A percentile compares a stretch with the other conserved stretches of the same genome.
phyloP scores from a whole-genome alignment of 345 rosid species.

The Lepidium sativum region DNA sequence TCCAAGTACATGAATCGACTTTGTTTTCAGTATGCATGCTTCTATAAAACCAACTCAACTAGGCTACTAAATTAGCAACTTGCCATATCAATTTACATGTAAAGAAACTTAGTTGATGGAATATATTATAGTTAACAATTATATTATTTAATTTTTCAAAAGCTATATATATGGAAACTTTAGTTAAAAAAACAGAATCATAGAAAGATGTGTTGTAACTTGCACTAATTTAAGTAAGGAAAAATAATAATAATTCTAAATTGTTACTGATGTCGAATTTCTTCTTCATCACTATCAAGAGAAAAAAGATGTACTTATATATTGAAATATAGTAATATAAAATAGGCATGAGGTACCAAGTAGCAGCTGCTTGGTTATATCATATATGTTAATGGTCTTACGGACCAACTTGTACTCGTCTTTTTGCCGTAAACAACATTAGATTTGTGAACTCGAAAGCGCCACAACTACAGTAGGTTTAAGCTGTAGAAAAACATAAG shows the following conservation, averaged over 20 bases:
- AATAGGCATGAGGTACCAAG: constrained; percentile 19
- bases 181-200: constrained; percentile 8
- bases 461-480: constrained; percentile 10
- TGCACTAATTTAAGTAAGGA: constrained; percentile 1
- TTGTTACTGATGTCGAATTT: background rate
- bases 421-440: constrained; percentile 4
- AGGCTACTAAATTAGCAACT: constrained; percentile 13
- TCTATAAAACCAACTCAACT: no score
- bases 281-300: background rate
- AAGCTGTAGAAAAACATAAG: background rate
- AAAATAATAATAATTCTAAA: background rate
- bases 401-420: constrained; percentile 13
- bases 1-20: no score
- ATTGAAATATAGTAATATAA: constrained; percentile 2
- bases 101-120: background rate
- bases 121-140: background rate
- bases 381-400: background rate
- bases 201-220: constrained; percentile 18
- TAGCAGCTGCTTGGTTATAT: constrained; percentile 18
- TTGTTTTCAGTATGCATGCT: no score
- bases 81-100: constrained; percentile 1
- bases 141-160: background rate
- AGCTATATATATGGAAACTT: background rate
- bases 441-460: constrained; percentile 4
- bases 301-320: no score